Base-by-base conservation (phyloP, 2,329 filamentous ascomycete species). In the Colletotrichum truncatum region DNA sequence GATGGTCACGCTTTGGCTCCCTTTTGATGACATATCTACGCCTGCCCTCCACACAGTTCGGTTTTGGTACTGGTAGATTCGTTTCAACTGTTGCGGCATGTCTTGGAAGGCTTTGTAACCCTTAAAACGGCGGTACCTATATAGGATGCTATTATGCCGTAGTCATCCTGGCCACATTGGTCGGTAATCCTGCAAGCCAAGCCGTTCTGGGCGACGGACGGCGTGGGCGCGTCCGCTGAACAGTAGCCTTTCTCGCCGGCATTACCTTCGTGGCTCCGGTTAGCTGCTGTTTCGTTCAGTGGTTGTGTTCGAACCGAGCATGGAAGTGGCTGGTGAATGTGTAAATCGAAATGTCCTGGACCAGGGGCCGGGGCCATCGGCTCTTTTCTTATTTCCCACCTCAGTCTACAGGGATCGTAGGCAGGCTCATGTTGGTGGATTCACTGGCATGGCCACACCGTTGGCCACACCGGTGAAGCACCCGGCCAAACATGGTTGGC, bases 1-100 rank as follows among this genome's bases (percentile, higher is more conserved):
- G 4, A 70, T 73, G 2, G 51, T 73, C 11, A 57, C 38, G 1
- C 48, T 74, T 12, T 75, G 73, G 73, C 60, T 75, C 3, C 73
- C 73, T 2, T 64, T 72, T 34, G 74, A 74, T 21, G 68, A 65
- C 2, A 67, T 49, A 3, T 70, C 68, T 3, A 52, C 67, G 2
- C 23, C 39, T 2, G 70, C 64, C 3, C 61, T 76, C 16, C 74
- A 72, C 52, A 36, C 68, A n/a, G 72, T 71, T 10, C 67, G 73
- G 74, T 10, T 63, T 75, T 10, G 73, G 72, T 1, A 75, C 73
- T 1, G 74, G 74, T 2, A 72, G 69, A 10, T 73, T 72, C 55
- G 72, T 75, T 28, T 60, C 53, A 6, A 56, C 48, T 6, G 36
- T 46, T 41, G 38, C 71, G 6, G 70, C 70, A 10, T 75, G 73